Evolutionary conservation across 768 basidiomycete species (phyloP).

Genomic region (Chalciporus piperatus): DNA sequence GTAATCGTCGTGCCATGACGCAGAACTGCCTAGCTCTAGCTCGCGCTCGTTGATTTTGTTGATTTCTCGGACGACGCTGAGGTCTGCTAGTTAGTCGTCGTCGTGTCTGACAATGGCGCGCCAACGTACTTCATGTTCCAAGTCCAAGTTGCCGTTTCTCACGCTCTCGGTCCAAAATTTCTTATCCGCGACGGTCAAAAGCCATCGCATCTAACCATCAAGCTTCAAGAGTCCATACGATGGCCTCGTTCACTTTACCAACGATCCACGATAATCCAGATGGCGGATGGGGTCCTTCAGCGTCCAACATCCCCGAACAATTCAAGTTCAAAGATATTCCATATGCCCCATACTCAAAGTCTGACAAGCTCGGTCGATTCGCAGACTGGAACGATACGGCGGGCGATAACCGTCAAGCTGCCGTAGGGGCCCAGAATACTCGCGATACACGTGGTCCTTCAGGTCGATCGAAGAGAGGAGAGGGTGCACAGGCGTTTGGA

Average conservation of each 20-base stretch:
- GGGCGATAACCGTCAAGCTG: constrained; percentile 56
- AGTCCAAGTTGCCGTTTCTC: constrained; percentile 18
- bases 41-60: constrained; percentile 90
- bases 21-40: constrained; percentile 69
- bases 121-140: constrained; percentile 66
- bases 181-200: constrained; percentile 9
- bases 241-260: constrained; percentile 84
- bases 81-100: constrained; percentile 9
- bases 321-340: constrained; percentile 99
- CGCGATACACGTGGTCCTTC: constrained; percentile 49
- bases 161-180: constrained; percentile 20
- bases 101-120: not conserved
- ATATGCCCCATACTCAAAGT: constrained; percentile 98
- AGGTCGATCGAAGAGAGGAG: constrained; percentile 66
- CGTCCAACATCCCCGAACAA: constrained; percentile 78
- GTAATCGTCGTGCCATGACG: constrained; percentile 97
- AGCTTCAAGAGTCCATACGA: constrained; percentile 25
- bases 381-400: constrained; percentile 94
- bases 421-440: constrained; percentile 46
- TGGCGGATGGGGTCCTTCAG: constrained; percentile 89
- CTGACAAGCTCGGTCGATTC: constrained; percentile 95
- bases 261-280: constrained; percentile 89
- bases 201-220: constrained; percentile 7
- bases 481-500: constrained; percentile 83
- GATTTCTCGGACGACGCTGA: constrained; percentile 90